Base-by-base conservation (phyloP, 2,329 filamentous ascomycete genomes). In the Blastomyces silverae region DNA sequence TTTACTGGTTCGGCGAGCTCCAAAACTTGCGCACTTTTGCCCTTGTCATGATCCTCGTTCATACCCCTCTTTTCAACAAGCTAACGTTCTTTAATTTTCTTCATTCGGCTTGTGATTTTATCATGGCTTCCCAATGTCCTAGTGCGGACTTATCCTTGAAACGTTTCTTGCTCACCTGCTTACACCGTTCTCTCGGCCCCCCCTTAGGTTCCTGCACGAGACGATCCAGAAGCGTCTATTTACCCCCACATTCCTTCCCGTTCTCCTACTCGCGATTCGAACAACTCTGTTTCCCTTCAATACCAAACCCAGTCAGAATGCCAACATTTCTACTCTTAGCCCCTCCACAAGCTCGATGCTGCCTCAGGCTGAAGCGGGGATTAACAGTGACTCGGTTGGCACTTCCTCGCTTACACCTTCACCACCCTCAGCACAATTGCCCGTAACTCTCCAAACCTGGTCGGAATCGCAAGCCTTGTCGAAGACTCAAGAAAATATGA, bases 261-360 rank as follows among this genome's bases (percentile, higher is more conserved):
- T 82, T 73, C 77, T 90, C 69, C 75, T 81, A 28, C 75, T 74
- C 64, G 76, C 86, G 69, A 82, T 90, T 72, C 89, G 94, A 74
- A 86, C 85, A 71, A 85, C 89, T 66, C 81, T 97, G 64, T 97
- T 97, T 75, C 93, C 94, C 69, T 89, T 62, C 15, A 69, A 68
- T 64, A 52, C 66, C 25, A 62, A 61, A 62, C 60, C 65, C 37
- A 63, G 53, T 48, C 55, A 48, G 59, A 46, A 28, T 58, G 28
- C 15, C 34, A 63, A 58, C 62, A 39, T 44, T 50, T 48, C 42
- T 13, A 13, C 56, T 25, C 11, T 25, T 58, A 58, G 37, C 34
- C 28, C 56, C 31, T 44, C 55, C 6, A 37, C 28, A 28, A 15
- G 25, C 31, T 48, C 31, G 66, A 55, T 62, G 66, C 67, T 57